A percentile compares a stretch with the other conserved stretches of the same genome.
Evolutionary conservation across 108 stramenopile genomes (phyloP).

Genomic region (Nitzschia sp.): DNA sequence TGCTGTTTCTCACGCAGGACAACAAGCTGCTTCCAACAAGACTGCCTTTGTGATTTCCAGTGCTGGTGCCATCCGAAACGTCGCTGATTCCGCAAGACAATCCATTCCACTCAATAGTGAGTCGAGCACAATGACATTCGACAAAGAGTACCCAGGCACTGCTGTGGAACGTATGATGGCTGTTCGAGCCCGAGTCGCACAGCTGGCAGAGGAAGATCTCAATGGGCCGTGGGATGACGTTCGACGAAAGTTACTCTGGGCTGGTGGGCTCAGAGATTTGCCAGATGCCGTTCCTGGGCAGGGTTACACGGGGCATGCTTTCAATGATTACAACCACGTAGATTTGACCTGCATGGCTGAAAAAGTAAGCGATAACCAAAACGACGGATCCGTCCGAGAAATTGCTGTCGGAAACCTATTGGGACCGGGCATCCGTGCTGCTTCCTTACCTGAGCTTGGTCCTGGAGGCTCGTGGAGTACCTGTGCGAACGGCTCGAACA

Average conservation of each 20-base stretch:
- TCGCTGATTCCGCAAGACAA: not conserved
- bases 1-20: not conserved
- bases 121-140: conserved; percentile 26
- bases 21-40: not conserved
- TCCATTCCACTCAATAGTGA: not conserved
- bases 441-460: conserved; percentile 82
- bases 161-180: conserved; percentile 66
- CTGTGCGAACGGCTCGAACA: conserved; percentile 79
- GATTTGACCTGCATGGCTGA: conserved; percentile 89
- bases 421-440: conserved; percentile 81
- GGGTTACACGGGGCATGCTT: conserved; percentile 91
- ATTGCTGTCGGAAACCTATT: conserved; percentile 82
- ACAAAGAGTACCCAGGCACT: conserved; percentile 80
- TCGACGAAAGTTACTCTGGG: conserved; percentile 85
- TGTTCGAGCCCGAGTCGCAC: conserved; percentile 63
- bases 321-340: conserved; percentile 92
- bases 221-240: conserved; percentile 76
- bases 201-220: conserved; percentile 47
- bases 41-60: conserved; percentile 26
- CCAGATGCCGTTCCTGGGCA: conserved; percentile 70
- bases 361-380: conserved; percentile 64
- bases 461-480: conserved; percentile 89
- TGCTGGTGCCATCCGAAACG: conserved; percentile 13
- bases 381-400: conserved; percentile 74
- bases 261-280: conserved; percentile 84